Base-by-base conservation (phyloP, 2,329 filamentous ascomycete genomes). In the Pseudocercospora macadamiae region DNA sequence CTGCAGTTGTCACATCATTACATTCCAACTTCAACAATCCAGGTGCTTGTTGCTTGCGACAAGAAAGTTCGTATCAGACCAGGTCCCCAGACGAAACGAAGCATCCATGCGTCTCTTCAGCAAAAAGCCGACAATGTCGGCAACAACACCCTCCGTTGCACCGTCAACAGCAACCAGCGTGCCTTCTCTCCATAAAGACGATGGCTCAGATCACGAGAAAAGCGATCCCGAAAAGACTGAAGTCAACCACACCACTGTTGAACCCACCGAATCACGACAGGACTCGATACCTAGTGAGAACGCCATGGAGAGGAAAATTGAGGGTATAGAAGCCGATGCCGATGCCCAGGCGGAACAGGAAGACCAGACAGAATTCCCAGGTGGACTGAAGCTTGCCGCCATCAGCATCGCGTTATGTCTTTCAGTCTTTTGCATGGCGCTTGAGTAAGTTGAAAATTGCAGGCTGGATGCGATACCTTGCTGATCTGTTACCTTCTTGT, bases 331-430 rank as follows among this genome's bases (percentile, higher is more conserved):
- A 16, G 51, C 39, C 26, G 65, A 66, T 12, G 62, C 55, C 19
- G 63, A 66, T 32, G 54, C 59, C 25, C 34, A 55, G 25, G 53
- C 54, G 42, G 60, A 63, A 4, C 71, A 75, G 3, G 65, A 71
- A 21, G 66, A 70, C 6, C 60, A 57, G 10, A 39, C 32, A 1
- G 68, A 73, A n/a, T 77, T 76, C 39, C 75, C 75, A 1, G 70
- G 67, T 16, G 52, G 59, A 1, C 65, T 65, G 56, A 70, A 74
- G 58, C 67, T 76, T 18, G 57, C 58, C 1, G 61, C 75, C 18
- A 76, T 76, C 63, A 71, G 71, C 12, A 66, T 71, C 23, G 74
- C 72, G 6, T 60, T 77, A 9, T 71, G 69, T 55, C 64, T 76
- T n/a, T 68, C 72, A 2, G 69, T 74, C 23, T 72, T 74, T 59